These are phyloP conservation scores for Cyclotella atomus DNA, from an alignment of 108 stramenopile species.

Conservation along the genomic window DNA sequence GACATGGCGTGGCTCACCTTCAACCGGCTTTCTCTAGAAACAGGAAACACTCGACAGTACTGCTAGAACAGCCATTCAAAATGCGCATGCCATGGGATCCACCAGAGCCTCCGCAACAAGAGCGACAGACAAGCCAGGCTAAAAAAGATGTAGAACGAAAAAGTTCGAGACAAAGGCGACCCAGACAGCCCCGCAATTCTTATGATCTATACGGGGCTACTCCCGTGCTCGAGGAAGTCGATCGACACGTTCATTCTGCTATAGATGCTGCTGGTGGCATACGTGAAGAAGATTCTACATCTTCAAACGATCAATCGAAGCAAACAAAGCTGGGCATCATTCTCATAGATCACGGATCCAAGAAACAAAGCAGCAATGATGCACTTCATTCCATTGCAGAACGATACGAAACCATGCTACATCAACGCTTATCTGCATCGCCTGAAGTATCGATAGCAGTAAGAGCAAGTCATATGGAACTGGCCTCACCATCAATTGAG, in stretches of 20 bases:
- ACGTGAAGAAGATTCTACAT: background rate
- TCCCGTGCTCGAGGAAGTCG: background rate
- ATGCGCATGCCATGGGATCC: background rate
- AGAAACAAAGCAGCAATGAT: slow-evolving; percentile 72
- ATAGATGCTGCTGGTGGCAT: background rate
- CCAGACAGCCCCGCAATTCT: background rate
- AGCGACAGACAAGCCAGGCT: background rate
- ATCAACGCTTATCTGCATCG: background rate
- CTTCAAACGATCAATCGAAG: background rate
- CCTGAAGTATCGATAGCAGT: slow-evolving; percentile 40
- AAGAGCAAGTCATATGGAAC: slow-evolving; percentile 92
- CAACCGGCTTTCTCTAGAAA: too few species aligned
- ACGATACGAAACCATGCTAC: slow-evolving; percentile 47
- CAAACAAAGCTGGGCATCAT: slow-evolving; percentile 70
- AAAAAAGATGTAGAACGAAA: background rate
- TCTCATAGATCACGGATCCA: slow-evolving; percentile 93
- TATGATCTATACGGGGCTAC: slow-evolving; percentile 3
- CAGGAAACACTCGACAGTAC: too few species aligned
- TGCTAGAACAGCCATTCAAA: too few species aligned
- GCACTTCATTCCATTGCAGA: slow-evolving; percentile 74
- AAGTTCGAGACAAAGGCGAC: background rate
- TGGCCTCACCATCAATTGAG: slow-evolving; percentile 83
- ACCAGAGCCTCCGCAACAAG: background rate
- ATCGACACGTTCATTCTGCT: background rate
- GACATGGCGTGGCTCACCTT: too few species aligned